Evolutionary conservation across 176 grass and related monocot species (phyloP).

Genomic region (Carex cristatella): DNA sequence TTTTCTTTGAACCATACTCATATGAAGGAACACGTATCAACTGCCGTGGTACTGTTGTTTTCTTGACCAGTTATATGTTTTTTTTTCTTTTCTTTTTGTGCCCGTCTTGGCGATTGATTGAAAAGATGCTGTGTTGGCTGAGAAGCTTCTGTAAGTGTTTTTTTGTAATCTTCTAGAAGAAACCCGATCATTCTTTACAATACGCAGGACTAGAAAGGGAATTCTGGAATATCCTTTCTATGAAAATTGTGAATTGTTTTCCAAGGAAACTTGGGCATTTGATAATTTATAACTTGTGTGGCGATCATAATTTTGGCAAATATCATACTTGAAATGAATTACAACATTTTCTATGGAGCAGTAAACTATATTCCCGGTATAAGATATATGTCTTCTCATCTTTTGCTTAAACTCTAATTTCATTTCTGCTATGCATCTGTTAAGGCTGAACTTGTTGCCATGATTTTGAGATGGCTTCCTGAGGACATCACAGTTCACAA

Average conservation of each 20-base stretch:
- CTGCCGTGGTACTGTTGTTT: not conserved
- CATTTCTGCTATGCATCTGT: slow-evolving; percentile 17
- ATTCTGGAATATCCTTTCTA: not conserved
- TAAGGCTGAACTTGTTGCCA: slow-evolving; percentile 91
- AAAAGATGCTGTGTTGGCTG: not conserved
- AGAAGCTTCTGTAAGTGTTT: not conserved
- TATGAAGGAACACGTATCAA: not conserved
- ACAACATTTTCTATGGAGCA: not conserved
- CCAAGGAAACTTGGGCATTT: not conserved
- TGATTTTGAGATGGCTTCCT: slow-evolving; percentile 98
- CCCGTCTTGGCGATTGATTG: not conserved
- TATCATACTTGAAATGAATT: not conserved
- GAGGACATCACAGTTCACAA: slow-evolving; percentile 99
- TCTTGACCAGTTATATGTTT: not conserved
- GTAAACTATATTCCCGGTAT: not conserved
- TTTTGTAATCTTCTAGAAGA: slow-evolving; percentile 4
- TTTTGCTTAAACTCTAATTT: slow-evolving; percentile 13
- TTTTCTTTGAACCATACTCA: slow-evolving; percentile 13
- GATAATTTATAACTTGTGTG: not conserved
- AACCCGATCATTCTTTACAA: not conserved
- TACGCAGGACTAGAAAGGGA: not conserved
- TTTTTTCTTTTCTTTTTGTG: not conserved
- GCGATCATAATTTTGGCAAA: not conserved
- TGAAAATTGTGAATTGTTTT: not conserved
- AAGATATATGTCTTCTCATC: not conserved